These are phyloP conservation scores for Udeniomyces megalosporus DNA, from an alignment of 768 basidiomycete genomes.

Conservation along the genomic window DNA sequence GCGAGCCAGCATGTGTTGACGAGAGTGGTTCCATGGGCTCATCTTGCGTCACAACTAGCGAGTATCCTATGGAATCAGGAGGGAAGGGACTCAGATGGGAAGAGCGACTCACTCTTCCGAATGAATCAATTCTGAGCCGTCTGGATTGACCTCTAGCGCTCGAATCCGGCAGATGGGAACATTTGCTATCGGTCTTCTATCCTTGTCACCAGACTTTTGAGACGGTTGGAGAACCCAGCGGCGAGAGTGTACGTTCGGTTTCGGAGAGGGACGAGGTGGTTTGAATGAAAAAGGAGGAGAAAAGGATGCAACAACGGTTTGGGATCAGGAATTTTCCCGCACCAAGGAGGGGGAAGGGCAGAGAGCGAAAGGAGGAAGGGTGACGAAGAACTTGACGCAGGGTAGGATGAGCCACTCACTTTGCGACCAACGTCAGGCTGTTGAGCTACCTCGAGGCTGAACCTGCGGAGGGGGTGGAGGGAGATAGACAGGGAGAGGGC, in stretches of 20 bases:
- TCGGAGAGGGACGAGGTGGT: background rate
- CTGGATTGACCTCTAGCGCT: background rate
- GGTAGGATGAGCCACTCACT: too few species aligned
- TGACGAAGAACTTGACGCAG: too few species aligned
- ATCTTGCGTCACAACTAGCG: too few species aligned
- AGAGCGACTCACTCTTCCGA: background rate
- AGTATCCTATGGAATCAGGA: too few species aligned
- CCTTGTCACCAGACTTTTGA: slow-evolving; percentile 13
- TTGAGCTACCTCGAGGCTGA: slow-evolving; percentile 7
- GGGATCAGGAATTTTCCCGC: too few species aligned
- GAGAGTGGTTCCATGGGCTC: too few species aligned
- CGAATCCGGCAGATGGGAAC: slow-evolving; percentile 9
- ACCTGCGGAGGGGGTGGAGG: background rate
- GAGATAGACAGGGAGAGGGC: background rate
- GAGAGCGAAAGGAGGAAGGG: background rate
- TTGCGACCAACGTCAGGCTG: slow-evolving; percentile 6
- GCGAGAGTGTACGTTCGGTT: background rate
- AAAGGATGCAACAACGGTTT: too few species aligned
- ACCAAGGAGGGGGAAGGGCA: too few species aligned
- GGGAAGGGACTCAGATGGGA: too few species aligned
- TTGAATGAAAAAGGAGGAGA: too few species aligned
- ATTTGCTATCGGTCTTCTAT: slow-evolving; percentile 12
- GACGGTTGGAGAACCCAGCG: background rate
- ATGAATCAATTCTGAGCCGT: background rate
- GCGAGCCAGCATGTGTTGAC: too few species aligned